These are phyloP conservation scores for Trichoderma cornu-damae DNA, from an alignment of 2,329 filamentous ascomycete species.

Conservation along the genomic window DNA sequence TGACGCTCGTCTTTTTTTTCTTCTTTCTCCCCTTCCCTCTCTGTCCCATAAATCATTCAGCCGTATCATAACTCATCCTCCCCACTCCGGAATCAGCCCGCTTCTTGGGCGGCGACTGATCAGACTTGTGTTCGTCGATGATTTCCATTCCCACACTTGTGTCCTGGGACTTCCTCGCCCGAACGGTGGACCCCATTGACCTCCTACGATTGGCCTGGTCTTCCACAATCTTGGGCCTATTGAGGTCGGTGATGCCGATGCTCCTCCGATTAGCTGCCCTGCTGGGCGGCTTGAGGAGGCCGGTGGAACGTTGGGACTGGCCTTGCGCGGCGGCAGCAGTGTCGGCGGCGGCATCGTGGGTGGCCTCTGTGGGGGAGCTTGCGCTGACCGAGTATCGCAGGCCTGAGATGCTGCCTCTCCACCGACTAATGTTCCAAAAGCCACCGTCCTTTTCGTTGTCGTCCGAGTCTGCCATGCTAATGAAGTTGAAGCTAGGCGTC, in stretches of 20 bases:
- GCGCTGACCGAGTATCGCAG: conserved; percentile 30
- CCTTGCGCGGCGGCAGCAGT: conserved; percentile 12
- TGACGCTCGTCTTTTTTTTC: background rate
- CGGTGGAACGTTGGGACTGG: conserved; percentile 36
- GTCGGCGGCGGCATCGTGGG: conserved; percentile 10
- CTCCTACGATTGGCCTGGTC: conserved; percentile 26
- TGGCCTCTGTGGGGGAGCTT: conserved; percentile 23
- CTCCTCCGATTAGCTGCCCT: conserved; percentile 29
- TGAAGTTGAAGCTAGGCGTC: conserved; percentile 52
- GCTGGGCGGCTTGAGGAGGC: conserved; percentile 33
- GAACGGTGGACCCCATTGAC: conserved; percentile 27
- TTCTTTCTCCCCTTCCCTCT: too few relatives aligned
- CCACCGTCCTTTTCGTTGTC: conserved; percentile 39
- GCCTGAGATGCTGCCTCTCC: conserved; percentile 41
- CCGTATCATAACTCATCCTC: conserved; percentile 29
- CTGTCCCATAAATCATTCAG: conserved; percentile 18
- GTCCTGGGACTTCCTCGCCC: background rate
- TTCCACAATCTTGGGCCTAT: conserved; percentile 26
- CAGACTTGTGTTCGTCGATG: conserved; percentile 11
- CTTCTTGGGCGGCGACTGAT: conserved; percentile 26
- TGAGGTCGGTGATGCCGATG: conserved; percentile 28
- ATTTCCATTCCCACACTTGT: background rate
- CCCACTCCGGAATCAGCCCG: conserved; percentile 34
- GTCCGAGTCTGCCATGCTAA: conserved; percentile 32
- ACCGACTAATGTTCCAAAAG: conserved; percentile 56